phyloP scores from a whole-genome alignment of 192 early-diverging fungal genomes.

The Gamsiella multidivaricata region DNA sequence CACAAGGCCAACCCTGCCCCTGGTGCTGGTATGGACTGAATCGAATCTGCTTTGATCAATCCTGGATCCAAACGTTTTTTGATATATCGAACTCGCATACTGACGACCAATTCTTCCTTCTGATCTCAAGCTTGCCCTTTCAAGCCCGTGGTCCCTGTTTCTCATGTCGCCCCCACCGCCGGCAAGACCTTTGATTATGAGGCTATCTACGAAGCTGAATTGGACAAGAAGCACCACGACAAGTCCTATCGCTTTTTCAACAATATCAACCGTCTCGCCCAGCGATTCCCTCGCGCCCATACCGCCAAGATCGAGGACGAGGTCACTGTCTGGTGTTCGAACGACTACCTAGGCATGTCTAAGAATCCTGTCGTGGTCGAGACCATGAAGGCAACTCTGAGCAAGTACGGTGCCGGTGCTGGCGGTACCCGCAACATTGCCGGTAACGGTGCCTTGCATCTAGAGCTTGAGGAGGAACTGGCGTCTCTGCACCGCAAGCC shows the following conservation, averaged over 20 bases:
- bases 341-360: conserved; percentile 98
- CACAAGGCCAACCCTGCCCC: conserved; percentile 53
- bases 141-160: conserved; percentile 52
- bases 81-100: too few species aligned
- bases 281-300: conserved; percentile 93
- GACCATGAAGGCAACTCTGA: conserved; percentile 94
- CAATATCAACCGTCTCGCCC: conserved; percentile 98
- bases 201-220: conserved; percentile 80
- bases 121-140: conserved; percentile 44
- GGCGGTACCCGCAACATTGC: conserved; percentile 99
- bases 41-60: not conserved
- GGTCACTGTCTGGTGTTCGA: conserved; percentile 99
- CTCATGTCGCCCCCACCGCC: conserved; percentile 52
- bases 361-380: conserved; percentile 87
- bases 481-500: conserved; percentile 93
- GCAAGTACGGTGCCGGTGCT: conserved; percentile 97
- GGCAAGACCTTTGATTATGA: conserved; percentile 89
- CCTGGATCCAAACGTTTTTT: too few species aligned
- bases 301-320: conserved; percentile 85
- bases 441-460: conserved; percentile 95
- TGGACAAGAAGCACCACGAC: conserved; percentile 97
- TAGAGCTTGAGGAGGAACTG: conserved; percentile 91
- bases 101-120: not conserved
- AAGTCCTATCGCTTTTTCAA: conserved; percentile 99
- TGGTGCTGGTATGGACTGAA: conserved; percentile 36